Percentiles rank a stretch among this genome's conserved stretches.
Conservation (phyloP, 202 grass and related monocot species). For the Saccharum hybrid region DNA sequence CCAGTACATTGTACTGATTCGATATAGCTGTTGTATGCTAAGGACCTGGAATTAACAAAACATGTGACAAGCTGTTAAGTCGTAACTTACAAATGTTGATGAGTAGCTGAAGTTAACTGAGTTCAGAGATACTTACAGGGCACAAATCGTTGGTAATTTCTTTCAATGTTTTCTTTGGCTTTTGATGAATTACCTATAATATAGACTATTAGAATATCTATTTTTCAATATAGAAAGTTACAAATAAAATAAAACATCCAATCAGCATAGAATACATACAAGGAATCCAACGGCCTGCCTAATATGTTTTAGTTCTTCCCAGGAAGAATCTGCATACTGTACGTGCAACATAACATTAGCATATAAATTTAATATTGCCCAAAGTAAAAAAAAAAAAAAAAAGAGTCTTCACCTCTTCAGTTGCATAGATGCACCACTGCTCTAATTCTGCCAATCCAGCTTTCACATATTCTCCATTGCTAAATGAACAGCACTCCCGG, state of each 20-base stretch:
- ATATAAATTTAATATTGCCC: conserved; percentile 17
- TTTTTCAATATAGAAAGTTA: conserved; percentile 15
- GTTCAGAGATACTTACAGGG: conserved; percentile 68
- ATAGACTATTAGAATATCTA: conserved; percentile 40
- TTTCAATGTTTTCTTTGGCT: conserved; percentile 99
- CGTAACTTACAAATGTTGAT: conserved; percentile 39
- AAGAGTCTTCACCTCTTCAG: conserved; percentile 68
- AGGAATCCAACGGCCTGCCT: conserved; percentile 98
- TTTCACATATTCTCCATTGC: conserved; percentile 99
- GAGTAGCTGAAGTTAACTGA: conserved; percentile 19
- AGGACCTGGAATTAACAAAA: conserved; percentile 74
- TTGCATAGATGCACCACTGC: conserved; percentile 94
- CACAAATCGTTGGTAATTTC: conserved; percentile 99
- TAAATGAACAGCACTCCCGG: conserved; percentile 99
- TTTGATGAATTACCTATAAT: conserved; percentile 96
- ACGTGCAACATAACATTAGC: conserved; percentile 42
- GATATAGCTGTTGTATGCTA: conserved; percentile 98
- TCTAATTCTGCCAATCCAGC: conserved; percentile 96
- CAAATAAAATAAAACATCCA: conserved; percentile 32
- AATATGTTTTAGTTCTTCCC: conserved; percentile 99
- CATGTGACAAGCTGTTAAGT: not conserved
- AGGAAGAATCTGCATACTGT: conserved; percentile 95
- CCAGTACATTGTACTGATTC: conserved; percentile 99
- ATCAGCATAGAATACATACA: conserved; percentile 58
- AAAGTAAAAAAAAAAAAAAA: too few species aligned